Conservation (phyloP, 2,329 filamentous ascomycete species). For the Mariannaea sp. region DNA sequence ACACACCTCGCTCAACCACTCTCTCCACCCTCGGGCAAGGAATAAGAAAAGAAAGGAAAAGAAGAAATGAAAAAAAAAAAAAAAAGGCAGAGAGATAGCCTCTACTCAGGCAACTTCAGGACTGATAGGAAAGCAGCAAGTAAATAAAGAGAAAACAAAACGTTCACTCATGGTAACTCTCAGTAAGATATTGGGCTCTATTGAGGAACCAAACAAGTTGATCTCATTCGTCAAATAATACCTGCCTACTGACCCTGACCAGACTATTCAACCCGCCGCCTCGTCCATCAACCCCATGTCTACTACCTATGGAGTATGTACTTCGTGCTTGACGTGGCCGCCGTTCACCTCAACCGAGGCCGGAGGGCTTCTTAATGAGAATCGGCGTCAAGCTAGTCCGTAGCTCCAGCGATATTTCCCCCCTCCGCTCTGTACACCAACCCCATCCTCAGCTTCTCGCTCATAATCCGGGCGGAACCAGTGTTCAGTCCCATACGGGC, state of each 20-base stretch:
- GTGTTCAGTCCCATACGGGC: too few relatives aligned
- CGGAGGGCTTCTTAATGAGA: constrained; percentile 4
- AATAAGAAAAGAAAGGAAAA: constrained; percentile 2
- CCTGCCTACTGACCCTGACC: too few relatives aligned
- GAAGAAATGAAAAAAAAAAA: background rate
- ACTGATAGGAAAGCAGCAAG: constrained; percentile 6
- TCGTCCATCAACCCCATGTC: constrained; percentile 2
- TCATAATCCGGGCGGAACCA: background rate
- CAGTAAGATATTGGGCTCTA: too few relatives aligned
- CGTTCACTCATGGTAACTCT: background rate
- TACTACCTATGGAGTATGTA: too few relatives aligned
- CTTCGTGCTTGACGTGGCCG: constrained; percentile 21
- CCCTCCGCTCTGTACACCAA: background rate
- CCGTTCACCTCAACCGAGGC: constrained; percentile 13
- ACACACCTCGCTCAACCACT: too few relatives aligned
- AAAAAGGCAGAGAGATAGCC: too few relatives aligned
- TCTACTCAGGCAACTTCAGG: too few relatives aligned
- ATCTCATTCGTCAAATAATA: too few relatives aligned
- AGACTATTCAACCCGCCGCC: constrained; percentile 6
- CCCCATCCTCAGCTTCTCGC: background rate
- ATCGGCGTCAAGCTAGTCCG: constrained; percentile 13
- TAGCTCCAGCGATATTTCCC: constrained; percentile 2
- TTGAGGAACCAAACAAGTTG: too few relatives aligned
- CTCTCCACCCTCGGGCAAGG: constrained; percentile 9
- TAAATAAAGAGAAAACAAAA: background rate